Evolutionary conservation across 345 rosid species (phyloP).

Genomic region (Dimocarpus longan): DNA sequence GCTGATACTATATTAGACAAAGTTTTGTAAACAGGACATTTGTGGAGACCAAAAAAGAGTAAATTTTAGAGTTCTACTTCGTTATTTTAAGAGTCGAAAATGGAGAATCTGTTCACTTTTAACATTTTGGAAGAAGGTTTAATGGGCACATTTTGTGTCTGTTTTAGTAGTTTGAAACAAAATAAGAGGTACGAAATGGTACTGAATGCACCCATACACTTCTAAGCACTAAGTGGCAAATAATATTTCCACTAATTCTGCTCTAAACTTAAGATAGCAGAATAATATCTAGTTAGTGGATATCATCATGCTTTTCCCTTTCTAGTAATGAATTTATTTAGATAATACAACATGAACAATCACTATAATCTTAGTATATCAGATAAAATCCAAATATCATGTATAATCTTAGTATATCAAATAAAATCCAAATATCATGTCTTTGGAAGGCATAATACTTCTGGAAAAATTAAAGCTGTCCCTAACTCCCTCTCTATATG

Average conservation of each 20-base stretch:
- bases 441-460: background rate
- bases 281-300: background rate
- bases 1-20: no score
- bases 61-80: no score
- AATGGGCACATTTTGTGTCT: background rate
- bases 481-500: background rate
- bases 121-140: background rate
- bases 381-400: background rate
- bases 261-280: background rate
- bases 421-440: background rate
- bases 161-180: background rate
- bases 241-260: background rate
- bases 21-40: background rate
- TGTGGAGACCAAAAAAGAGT: background rate
- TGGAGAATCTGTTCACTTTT: no score
- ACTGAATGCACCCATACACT: background rate
- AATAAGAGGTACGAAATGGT: background rate
- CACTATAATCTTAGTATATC: background rate
- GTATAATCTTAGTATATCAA: background rate
- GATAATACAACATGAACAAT: background rate
- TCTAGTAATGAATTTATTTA: no score
- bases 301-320: no score
- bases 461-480: background rate
- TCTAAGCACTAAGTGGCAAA: background rate
- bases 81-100: no score